These are phyloP conservation scores for Celoporthe dispersa DNA, from an alignment of 2,329 filamentous ascomycete genomes.

Conservation along the genomic window DNA sequence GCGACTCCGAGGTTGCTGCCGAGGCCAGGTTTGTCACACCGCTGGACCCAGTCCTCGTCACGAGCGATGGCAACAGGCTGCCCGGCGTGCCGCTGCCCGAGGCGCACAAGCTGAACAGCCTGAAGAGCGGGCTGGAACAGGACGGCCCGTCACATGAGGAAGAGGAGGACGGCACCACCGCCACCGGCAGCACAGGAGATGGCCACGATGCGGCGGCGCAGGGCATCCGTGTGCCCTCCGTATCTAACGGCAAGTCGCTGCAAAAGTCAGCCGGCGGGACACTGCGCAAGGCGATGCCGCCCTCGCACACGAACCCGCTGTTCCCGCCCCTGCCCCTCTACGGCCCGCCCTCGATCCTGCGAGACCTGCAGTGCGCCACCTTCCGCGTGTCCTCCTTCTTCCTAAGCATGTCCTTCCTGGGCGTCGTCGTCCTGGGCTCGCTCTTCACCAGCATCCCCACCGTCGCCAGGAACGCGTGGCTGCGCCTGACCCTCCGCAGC, in stretches of 20 bases:
- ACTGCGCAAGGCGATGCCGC: conserved; percentile 57
- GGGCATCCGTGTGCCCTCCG: conserved; percentile 29
- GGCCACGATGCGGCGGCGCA: too few relatives aligned
- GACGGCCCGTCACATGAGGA: conserved; percentile 36
- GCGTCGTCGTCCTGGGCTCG: conserved; percentile 75
- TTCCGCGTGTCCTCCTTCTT: conserved; percentile 74
- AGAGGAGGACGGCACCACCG: too few relatives aligned
- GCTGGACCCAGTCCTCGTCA: conserved; percentile 73
- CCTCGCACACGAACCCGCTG: conserved; percentile 74
- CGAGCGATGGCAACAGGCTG: conserved; percentile 67
- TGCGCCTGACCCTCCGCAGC: conserved; percentile 62
- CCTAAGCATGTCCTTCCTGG: conserved; percentile 77
- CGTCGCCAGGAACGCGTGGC: conserved; percentile 52
- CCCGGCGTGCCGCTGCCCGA: conserved; percentile 72
- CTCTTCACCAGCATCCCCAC: conserved; percentile 68
- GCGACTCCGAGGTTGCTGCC: conserved; percentile 54
- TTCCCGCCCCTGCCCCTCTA: conserved; percentile 87
- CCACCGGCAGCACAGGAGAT: too few relatives aligned
- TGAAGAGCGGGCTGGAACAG: conserved; percentile 55
- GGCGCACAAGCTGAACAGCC: conserved; percentile 69
- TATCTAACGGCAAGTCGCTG: conserved; percentile 41
- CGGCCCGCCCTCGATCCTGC: conserved; percentile 70
- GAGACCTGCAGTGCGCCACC: conserved; percentile 66
- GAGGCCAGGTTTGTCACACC: conserved; percentile 70
- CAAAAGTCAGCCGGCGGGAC: conserved; percentile 53